phyloP scores from a whole-genome alignment of 2,329 filamentous ascomycete genomes.

The Neonectria ditissima region DNA sequence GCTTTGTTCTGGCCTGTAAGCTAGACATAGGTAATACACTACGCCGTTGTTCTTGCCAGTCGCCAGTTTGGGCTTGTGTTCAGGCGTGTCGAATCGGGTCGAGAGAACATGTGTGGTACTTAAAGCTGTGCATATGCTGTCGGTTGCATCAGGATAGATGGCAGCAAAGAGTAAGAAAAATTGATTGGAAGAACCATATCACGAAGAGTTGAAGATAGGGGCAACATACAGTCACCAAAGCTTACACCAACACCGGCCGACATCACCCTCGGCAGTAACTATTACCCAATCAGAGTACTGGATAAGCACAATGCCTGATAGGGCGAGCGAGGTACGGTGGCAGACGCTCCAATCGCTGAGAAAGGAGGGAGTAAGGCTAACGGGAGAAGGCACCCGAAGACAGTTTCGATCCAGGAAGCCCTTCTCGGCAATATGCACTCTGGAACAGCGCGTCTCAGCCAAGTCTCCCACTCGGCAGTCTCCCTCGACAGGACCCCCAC shows the following conservation, averaged over 20 bases:
- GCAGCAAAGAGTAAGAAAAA: neutral
- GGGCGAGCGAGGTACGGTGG: neutral
- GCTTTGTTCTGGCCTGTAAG: neutral
- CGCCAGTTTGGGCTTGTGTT: neutral
- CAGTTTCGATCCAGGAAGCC: neutral
- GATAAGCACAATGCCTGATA: neutral
- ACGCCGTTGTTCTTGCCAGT: neutral
- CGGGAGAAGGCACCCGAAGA: no score
- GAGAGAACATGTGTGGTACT: neutral
- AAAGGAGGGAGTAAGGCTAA: no score
- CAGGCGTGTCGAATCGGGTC: neutral
- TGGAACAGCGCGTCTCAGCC: neutral
- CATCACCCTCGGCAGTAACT: neutral
- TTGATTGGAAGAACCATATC: neutral
- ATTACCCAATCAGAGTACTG: neutral
- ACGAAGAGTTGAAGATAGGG: neutral
- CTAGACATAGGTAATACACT: neutral
- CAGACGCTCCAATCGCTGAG: neutral
- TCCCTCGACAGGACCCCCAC: neutral
- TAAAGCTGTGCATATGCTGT: neutral
- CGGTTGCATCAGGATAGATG: neutral
- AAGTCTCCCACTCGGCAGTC: neutral
- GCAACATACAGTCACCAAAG: neutral
- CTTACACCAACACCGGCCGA: neutral
- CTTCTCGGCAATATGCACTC: neutral